Evolutionary conservation across 108 stramenopile species (phyloP), one percentile per base, ranked within the genome.

Genomic region (Hondaea fermentalgiana): DNA sequence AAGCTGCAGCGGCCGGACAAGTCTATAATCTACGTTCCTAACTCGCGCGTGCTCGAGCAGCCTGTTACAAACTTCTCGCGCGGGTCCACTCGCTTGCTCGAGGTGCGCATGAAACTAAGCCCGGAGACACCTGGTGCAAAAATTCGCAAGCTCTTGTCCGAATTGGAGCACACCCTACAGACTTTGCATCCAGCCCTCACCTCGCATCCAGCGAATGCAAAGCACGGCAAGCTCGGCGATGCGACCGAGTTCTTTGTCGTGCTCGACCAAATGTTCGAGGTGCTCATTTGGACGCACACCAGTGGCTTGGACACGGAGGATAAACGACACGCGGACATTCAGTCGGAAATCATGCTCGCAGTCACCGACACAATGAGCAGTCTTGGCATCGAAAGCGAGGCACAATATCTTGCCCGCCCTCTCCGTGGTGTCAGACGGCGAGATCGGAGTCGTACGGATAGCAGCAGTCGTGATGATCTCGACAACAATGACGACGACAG

Each of bases 61-160:
- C 76, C 76, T 10, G 76, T 83, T 43, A 53, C 51, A 8, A 83
- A 83, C 76, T 83, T 83, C 19, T 83, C 76, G 76, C 76, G 76
- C 23, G 51, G 76, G 17, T 25, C 45, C 44, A 53, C 76, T 12
- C 76, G 76, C 23, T 23, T 83, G 49, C 76, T 83, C 28, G 76
- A 83, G 76, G 76, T 83, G 25, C 45, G 76, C 49, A 53, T 83
- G 76, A 47, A 83, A 28, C 49, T 83, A 12, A 83, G 76, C 76
- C 76, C 49, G 12, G 51, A 83, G 12, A 83, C 76, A 12, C 45
- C 17, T 16, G 76, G 49, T 12, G 23, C 8, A 0, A 21, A 83
- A 35, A 83, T 83, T 45, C 45, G 76, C 45, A 53, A 47, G 51
- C 51, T 83, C 5, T 16, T 83, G 1, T 53, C 76, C 51, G 76